Evolutionary conservation across 2,329 filamentous ascomycete species (phyloP).

Genomic region (Phaeosphaeriaceae sp.): DNA sequence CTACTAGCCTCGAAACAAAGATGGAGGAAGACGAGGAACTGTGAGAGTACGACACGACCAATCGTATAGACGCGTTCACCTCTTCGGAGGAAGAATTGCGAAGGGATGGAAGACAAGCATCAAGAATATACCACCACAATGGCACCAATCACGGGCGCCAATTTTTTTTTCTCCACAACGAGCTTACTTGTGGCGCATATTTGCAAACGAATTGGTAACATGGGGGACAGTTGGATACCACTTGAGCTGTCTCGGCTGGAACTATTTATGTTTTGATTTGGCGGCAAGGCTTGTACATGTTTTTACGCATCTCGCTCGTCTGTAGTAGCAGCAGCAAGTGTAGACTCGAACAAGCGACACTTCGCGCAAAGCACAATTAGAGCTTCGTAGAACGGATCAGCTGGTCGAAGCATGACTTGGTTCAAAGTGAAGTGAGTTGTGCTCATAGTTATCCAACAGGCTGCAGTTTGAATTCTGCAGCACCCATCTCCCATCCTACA

Average conservation of each 20-base stretch:
- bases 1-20: conserved; percentile 34
- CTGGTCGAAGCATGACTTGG: neutral
- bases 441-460: neutral
- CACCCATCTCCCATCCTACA: conserved; percentile 73
- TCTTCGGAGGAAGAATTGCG: conserved; percentile 2
- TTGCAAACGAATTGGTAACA: neutral
- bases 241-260: neutral
- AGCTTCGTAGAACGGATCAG: neutral
- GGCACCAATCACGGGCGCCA: neutral
- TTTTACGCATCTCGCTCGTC: neutral
- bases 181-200: neutral
- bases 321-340: neutral
- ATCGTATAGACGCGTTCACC: neutral
- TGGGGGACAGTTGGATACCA: neutral
- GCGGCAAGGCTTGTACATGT: neutral
- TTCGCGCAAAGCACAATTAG: neutral
- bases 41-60: conserved; percentile 19
- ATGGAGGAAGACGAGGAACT: conserved; percentile 56
- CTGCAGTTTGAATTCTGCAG: conserved; percentile 78
- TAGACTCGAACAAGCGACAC: neutral
- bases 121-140: neutral
- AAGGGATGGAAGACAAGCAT: neutral
- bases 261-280: neutral
- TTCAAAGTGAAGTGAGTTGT: neutral
- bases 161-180: neutral